Evolutionary conservation across 257 asterid genomes (phyloP).

Genomic region (Haberlea rhodopensis): DNA sequence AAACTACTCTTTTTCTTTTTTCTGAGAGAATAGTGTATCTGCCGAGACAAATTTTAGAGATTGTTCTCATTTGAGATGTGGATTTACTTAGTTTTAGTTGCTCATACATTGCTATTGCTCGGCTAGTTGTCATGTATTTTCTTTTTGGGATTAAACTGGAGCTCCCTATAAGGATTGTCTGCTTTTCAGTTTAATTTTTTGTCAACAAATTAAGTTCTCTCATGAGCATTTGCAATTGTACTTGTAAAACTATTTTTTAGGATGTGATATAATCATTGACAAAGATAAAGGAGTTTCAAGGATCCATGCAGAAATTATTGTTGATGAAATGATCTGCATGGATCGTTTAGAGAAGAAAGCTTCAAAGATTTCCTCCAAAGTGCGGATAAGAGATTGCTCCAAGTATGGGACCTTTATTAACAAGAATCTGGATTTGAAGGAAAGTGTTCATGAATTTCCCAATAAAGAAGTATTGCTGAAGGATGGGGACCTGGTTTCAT

Average conservation of each 20-base stretch:
- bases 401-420: slow-evolving; percentile 83
- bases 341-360: slow-evolving; percentile 42
- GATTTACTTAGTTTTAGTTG: too few species aligned
- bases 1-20: too few species aligned
- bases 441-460: slow-evolving; percentile 75
- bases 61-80: too few species aligned
- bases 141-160: too few species aligned
- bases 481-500: slow-evolving; percentile 78
- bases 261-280: slow-evolving; percentile 78
- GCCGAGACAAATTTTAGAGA: too few species aligned
- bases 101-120: too few species aligned
- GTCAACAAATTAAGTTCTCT: slow-evolving; percentile 2
- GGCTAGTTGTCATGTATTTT: too few species aligned
- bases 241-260: slow-evolving; percentile 38
- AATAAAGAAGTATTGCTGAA: slow-evolving; percentile 58
- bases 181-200: slow-evolving; percentile 14
- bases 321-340: slow-evolving; percentile 76
- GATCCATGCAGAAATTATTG: slow-evolving; percentile 86
- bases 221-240: slow-evolving; percentile 17
- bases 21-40: too few species aligned
- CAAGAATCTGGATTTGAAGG: slow-evolving; percentile 43
- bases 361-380: slow-evolving; percentile 45
- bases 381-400: slow-evolving; percentile 80
- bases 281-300: slow-evolving; percentile 95
- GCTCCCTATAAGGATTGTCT: too few species aligned